A percentile compares a stretch with the other conserved stretches of the same genome.
These are phyloP conservation scores for Neonothopanus nambi DNA, from an alignment of 1,284 basidiomycete species.

Conservation along the genomic window DNA sequence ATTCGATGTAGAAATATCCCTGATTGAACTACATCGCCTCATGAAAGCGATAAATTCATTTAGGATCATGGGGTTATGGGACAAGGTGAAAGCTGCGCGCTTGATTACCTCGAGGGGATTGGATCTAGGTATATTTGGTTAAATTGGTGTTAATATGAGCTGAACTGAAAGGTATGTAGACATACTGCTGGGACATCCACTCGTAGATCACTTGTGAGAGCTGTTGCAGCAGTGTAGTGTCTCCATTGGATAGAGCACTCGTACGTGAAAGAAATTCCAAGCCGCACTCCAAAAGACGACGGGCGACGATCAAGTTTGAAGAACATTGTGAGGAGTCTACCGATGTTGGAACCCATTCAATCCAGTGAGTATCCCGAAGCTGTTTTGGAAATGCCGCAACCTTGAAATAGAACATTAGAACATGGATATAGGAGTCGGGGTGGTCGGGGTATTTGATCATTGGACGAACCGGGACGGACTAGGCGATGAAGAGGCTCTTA, in stretches of 20 bases:
- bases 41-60: constrained; percentile 6
- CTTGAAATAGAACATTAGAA: too few species aligned
- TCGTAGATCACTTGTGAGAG: not conserved
- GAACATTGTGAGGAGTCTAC: not conserved
- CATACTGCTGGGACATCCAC: constrained; percentile 1
- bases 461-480: constrained; percentile 1
- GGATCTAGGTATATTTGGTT: not conserved
- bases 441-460: constrained; percentile 4
- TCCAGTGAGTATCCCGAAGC: constrained; percentile 4
- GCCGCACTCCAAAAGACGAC: not conserved
- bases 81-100: not conserved
- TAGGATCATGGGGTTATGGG: not conserved
- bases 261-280: constrained; percentile 4
- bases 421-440: too few species aligned
- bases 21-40: not conserved
- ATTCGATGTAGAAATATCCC: not conserved
- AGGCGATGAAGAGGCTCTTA: constrained; percentile 1
- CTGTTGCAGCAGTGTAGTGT: not conserved
- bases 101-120: not conserved
- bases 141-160: not conserved
- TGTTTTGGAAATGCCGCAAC: too few species aligned
- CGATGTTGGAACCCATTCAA: constrained; percentile 4
- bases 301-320: not conserved
- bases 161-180: not conserved
- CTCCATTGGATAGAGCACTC: not conserved